Evolutionary conservation across 116 monocot genomes (phyloP).

Genomic region (Dioscorea cayenensis): DNA sequence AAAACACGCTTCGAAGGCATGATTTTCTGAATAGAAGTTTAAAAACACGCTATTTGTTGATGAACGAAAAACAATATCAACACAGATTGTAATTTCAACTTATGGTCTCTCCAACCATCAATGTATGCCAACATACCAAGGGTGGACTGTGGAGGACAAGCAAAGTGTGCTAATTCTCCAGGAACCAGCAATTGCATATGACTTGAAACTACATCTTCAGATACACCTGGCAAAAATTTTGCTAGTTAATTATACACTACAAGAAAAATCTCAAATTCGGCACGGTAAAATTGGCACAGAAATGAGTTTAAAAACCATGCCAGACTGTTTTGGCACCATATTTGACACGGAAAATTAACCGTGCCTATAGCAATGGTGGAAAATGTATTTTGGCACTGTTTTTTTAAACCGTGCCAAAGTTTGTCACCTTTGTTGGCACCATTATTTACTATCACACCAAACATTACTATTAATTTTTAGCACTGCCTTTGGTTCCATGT

Average conservation of each 20-base stretch:
- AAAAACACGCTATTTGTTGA: background rate
- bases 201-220: constrained; percentile 98
- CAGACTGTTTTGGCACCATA: too few relatives aligned
- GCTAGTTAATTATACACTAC: constrained; percentile 10
- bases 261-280: too few relatives aligned
- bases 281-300: too few relatives aligned
- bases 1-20: background rate
- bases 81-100: background rate
- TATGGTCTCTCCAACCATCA: background rate
- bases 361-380: too few relatives aligned
- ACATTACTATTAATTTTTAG: too few relatives aligned
- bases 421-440: too few relatives aligned
- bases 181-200: constrained; percentile 92
- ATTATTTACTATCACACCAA: too few relatives aligned
- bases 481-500: too few relatives aligned
- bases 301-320: too few relatives aligned
- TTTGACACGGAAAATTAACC: too few relatives aligned
- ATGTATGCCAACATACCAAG: constrained; percentile 35
- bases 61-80: background rate
- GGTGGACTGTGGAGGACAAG: constrained; percentile 96
- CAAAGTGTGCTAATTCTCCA: constrained; percentile 93
- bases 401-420: too few relatives aligned
- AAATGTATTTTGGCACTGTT: too few relatives aligned
- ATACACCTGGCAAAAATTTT: constrained; percentile 69
- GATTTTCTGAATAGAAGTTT: background rate